Conservation (phyloP, 2,329 filamentous ascomycete species). For the Mollisiaceae sp. region DNA sequence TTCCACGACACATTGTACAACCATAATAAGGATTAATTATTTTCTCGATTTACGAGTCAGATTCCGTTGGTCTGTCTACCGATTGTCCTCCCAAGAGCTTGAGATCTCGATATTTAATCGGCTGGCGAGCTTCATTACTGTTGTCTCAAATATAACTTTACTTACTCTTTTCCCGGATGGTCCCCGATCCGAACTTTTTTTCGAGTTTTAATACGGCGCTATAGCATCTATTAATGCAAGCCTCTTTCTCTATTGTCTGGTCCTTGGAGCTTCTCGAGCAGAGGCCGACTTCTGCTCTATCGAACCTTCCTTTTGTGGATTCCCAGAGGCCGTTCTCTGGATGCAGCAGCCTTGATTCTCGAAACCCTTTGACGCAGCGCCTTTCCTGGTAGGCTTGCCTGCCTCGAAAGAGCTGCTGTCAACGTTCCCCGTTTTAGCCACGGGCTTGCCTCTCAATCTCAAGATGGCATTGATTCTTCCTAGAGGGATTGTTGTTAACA, state of each 20-base stretch:
- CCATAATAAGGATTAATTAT: not conserved
- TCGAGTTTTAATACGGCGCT: not conserved
- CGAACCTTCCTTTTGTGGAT: conserved; percentile 11
- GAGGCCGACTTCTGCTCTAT: not conserved
- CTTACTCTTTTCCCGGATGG: not conserved
- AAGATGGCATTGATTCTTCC: conserved; percentile 54
- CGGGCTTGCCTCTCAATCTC: conserved; percentile 7
- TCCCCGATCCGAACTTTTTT: not conserved
- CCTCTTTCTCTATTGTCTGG: not conserved
- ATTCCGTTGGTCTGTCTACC: not conserved
- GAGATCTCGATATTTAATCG: not conserved
- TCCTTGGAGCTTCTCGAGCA: not conserved
- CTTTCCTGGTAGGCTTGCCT: conserved; percentile 42
- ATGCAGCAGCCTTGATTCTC: conserved; percentile 27
- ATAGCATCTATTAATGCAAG: not conserved
- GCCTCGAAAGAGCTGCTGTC: conserved; percentile 41
- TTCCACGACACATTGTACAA: not conserved
- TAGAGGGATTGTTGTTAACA: conserved; percentile 62
- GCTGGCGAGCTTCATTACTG: not conserved
- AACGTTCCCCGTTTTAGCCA: conserved; percentile 24
- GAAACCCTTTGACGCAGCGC: conserved; percentile 36
- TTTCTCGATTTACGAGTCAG: not conserved
- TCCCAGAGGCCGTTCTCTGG: conserved; percentile 18
- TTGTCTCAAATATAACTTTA: not conserved
- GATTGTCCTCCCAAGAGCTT: not conserved